Evolutionary conservation across 306 rosid genomes (phyloP), one percentile per base, ranked within the genome.

Genomic region (Glycine tomentella): DNA sequence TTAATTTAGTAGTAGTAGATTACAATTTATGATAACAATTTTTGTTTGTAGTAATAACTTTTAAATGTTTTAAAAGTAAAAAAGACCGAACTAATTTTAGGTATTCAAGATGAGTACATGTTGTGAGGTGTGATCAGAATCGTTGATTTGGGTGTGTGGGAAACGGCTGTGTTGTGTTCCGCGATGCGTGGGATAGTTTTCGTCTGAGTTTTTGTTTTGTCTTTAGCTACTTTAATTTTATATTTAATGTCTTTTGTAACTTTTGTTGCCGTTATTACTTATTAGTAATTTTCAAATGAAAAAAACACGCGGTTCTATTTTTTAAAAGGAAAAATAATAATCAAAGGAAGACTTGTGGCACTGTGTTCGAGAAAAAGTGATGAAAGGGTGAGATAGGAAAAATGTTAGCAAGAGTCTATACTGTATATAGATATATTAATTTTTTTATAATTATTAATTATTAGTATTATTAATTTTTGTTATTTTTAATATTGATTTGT

Each of bases 241-340:
- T 64, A 64, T 36, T 64, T 64, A 64, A 64, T 64, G 46, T 63
- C 17, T 36, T 14, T 36, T 34, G 45, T 64, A 64, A 64, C 70
- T 64, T 64, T 64, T 36, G 70, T 64, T 36, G 70, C 48, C 11
- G 70, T 64, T 34, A 64, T 20, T 20, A 20, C 20, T 20, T 20
- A 20, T 64, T 38, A 38, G 70, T 64, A 64, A 64, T 38, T 64
- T 64, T 64, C 25, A 64, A 62, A 38, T 64, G 25, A 12, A 14
- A 7, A 20, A 64, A 36, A 10, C 70, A 36, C 7, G 69, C 17
- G 9, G 46, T 33, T 62, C 2, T 14, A 33, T 59, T 25, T 59
- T 25, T 25, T 17, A 25, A 25, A 25, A 25, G 31, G 31, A 25
- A 25, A 25, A 25, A 25, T 25, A 25, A 25, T 25, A 25, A 2